Conservation (phyloP, 78 protist genomes). For the Polysphondylium violaceum region DNA sequence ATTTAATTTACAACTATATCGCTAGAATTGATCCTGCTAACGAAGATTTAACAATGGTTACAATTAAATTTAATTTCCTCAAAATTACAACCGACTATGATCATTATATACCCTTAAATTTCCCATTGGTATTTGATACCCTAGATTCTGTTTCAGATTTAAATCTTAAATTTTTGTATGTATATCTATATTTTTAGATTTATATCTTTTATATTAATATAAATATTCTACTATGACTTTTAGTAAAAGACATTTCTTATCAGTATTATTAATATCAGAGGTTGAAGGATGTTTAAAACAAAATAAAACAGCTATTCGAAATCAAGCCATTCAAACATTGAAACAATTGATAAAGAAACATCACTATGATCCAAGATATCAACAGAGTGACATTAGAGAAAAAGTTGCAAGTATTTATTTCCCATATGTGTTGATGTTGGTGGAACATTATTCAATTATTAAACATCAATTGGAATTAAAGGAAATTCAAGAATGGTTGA, state of each 20-base stretch:
- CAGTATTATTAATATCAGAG: constrained; percentile 37
- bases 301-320: constrained; percentile 24
- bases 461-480: constrained; percentile 57
- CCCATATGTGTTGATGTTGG: constrained; percentile 74
- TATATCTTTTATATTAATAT: no score
- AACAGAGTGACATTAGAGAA: constrained; percentile 44
- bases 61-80: constrained; percentile 65
- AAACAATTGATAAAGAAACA: constrained; percentile 74
- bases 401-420: constrained; percentile 77
- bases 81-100: constrained; percentile 78
- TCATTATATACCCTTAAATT: constrained; percentile 76
- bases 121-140: constrained; percentile 22
- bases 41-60: constrained; percentile 48
- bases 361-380: constrained; percentile 67
- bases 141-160: constrained; percentile 46
- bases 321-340: constrained; percentile 69
- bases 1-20: constrained; percentile 46
- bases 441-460: constrained; percentile 67
- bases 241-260: constrained; percentile 65
- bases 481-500: constrained; percentile 64
- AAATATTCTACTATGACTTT: background rate
- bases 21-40: constrained; percentile 42
- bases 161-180: constrained; percentile 67
- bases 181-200: background rate
- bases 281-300: constrained; percentile 63